These are phyloP conservation scores for Aristolochia californica DNA, from an alignment of 164 flowering plant genomes.

Conservation along the genomic window DNA sequence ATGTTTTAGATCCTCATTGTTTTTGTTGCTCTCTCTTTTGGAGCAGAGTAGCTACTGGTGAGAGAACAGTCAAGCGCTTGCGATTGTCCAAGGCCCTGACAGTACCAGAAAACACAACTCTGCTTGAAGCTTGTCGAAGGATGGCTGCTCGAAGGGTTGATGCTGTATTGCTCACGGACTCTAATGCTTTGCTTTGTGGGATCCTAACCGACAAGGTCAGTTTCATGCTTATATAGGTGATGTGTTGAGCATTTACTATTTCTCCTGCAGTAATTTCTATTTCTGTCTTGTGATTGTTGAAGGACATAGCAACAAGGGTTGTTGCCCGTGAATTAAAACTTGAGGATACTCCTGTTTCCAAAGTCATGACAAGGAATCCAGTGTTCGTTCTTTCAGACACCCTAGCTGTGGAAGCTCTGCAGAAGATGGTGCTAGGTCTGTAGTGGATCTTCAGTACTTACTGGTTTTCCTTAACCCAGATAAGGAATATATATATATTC, in stretches of 20 bases:
- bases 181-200: conserved; percentile 94
- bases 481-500: background rate
- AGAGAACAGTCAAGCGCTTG: conserved; percentile 90
- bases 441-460: conserved; percentile 1
- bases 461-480: no score
- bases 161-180: conserved; percentile 86
- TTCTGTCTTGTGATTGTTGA: conserved; percentile 10
- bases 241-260: background rate
- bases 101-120: conserved; percentile 71
- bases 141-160: conserved; percentile 97
- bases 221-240: background rate
- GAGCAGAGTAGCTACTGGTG: conserved; percentile 64
- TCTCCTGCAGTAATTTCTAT: background rate
- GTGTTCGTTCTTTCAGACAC: conserved; percentile 92
- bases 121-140: conserved; percentile 78
- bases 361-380: conserved; percentile 97
- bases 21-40: background rate
- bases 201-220: conserved; percentile 91
- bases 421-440: conserved; percentile 96
- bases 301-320: conserved; percentile 92
- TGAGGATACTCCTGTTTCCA: conserved; percentile 85
- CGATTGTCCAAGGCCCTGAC: conserved; percentile 88
- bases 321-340: conserved; percentile 72
- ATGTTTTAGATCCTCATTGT: background rate
- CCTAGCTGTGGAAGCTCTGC: conserved; percentile 97